Evolutionary conservation across 441 rosid species (phyloP).

Genomic region (Mallotus japonicus): DNA sequence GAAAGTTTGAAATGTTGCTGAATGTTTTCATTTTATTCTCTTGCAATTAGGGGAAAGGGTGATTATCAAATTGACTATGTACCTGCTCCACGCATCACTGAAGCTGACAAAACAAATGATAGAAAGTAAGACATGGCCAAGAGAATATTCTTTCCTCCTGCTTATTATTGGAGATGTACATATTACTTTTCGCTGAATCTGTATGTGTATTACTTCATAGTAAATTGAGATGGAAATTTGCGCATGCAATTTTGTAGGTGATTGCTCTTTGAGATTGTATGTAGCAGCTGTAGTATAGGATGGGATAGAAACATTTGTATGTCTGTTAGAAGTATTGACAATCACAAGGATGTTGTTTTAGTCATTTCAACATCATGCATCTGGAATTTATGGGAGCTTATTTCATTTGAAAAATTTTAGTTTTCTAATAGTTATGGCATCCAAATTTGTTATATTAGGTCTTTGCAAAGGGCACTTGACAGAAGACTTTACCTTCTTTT

Average conservation of each 20-base stretch:
- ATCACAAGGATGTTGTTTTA: not conserved
- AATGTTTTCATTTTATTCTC: slow-evolving; percentile 10
- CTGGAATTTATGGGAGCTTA: not conserved
- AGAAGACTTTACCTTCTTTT: slow-evolving; percentile 80
- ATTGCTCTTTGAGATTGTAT: not conserved
- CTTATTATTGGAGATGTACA: not conserved
- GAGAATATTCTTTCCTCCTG: not conserved
- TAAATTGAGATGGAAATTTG: not conserved
- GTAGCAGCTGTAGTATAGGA: not conserved
- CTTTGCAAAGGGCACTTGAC: slow-evolving; percentile 59
- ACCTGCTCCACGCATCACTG: slow-evolving; percentile 86
- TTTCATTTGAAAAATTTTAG: not conserved
- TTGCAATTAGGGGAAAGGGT: slow-evolving; percentile 70
- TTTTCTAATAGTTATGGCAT: not conserved
- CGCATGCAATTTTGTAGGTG: not conserved
- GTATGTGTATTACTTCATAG: not conserved
- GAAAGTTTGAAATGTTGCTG: not conserved
- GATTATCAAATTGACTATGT: slow-evolving; percentile 38
- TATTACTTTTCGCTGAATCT: not conserved
- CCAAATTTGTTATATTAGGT: slow-evolving; percentile 35
- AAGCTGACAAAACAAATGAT: slow-evolving; percentile 80
- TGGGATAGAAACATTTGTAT: not conserved
- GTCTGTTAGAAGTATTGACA: too few species aligned
- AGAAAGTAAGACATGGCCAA: slow-evolving; percentile 48
- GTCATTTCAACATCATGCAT: not conserved